Evolutionary conservation across 345 rosid species (phyloP).

Genomic region (Schrenkiella parvula): DNA sequence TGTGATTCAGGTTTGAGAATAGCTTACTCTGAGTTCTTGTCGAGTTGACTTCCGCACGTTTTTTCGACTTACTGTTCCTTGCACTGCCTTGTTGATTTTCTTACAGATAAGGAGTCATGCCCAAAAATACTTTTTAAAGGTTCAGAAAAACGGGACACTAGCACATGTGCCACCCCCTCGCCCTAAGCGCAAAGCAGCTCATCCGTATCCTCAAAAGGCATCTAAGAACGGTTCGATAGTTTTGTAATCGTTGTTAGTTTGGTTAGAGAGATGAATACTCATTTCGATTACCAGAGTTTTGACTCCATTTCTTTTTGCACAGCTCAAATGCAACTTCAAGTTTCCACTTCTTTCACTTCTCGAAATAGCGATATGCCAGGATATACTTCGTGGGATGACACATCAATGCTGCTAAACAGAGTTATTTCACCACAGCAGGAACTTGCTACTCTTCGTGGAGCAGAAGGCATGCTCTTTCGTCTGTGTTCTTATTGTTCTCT

Average conservation of each 20-base stretch:
- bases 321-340: constrained; percentile 61
- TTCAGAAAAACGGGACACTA: constrained; percentile 83
- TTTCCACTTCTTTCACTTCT: constrained; percentile 48
- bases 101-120: constrained; percentile 95
- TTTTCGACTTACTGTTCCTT: background rate
- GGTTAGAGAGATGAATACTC: background rate
- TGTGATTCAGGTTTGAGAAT: constrained; percentile 77
- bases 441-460: constrained; percentile 41
- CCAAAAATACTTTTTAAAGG: constrained; percentile 94
- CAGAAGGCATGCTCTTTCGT: constrained; percentile 51
- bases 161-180: constrained; percentile 98
- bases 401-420: constrained; percentile 48
- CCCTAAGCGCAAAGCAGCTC: constrained; percentile 94
- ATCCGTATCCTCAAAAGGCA: constrained; percentile 95
- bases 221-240: constrained; percentile 62
- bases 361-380: constrained; percentile 44
- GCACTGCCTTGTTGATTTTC: background rate
- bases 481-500: constrained; percentile 12
- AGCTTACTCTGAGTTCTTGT: background rate
- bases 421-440: constrained; percentile 50
- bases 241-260: background rate
- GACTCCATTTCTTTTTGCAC: constrained; percentile 9
- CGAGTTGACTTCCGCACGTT: background rate
- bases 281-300: background rate
- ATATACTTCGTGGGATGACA: constrained; percentile 62